A percentile compares a stretch with the other conserved stretches of the same genome.
Conservation (phyloP, 108 stramenopile genomes). For the Tribonema minus region DNA sequence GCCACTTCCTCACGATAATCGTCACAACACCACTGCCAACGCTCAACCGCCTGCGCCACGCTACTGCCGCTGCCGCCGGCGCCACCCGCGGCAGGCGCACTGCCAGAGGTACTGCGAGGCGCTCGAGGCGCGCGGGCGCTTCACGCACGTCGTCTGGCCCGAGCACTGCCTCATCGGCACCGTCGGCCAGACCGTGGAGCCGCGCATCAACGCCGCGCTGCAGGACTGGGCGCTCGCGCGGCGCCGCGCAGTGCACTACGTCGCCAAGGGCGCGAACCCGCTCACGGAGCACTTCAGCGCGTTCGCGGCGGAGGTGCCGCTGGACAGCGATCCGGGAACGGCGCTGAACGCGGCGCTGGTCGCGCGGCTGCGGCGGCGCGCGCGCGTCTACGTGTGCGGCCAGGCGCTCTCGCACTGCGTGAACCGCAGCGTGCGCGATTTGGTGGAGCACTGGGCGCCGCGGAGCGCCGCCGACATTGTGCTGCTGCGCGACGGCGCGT, state of each 20-base stretch:
- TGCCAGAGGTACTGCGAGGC: constrained; percentile 41
- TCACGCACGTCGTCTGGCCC: constrained; percentile 84
- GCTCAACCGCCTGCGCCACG: too few relatives aligned
- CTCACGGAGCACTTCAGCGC: constrained; percentile 74
- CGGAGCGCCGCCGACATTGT: constrained; percentile 57
- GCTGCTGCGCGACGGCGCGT: constrained; percentile 71
- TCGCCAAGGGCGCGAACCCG: constrained; percentile 74
- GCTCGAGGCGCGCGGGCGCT: constrained; percentile 66
- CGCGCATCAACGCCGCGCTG: constrained; percentile 39
- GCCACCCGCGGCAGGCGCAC: constrained; percentile 20
- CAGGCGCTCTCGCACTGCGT: constrained; percentile 93
- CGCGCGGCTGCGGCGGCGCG: constrained; percentile 47
- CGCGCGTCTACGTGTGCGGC: constrained; percentile 73
- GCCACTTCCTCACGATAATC: too few relatives aligned
- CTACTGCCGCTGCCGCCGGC: neutral
- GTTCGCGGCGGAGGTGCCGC: constrained; percentile 76
- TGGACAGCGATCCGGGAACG: constrained; percentile 56
- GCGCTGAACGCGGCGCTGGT: constrained; percentile 57
- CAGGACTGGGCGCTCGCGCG: constrained; percentile 32
- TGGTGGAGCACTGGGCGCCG: constrained; percentile 56
- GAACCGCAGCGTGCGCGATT: constrained; percentile 66
- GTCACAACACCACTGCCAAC: too few relatives aligned
- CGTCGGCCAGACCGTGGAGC: constrained; percentile 3
- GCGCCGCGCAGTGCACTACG: constrained; percentile 44
- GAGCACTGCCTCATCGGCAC: constrained; percentile 79